phyloP scores from a whole-genome alignment of 1,139 yeast species.

The Kurtzmaniella natalensis region DNA sequence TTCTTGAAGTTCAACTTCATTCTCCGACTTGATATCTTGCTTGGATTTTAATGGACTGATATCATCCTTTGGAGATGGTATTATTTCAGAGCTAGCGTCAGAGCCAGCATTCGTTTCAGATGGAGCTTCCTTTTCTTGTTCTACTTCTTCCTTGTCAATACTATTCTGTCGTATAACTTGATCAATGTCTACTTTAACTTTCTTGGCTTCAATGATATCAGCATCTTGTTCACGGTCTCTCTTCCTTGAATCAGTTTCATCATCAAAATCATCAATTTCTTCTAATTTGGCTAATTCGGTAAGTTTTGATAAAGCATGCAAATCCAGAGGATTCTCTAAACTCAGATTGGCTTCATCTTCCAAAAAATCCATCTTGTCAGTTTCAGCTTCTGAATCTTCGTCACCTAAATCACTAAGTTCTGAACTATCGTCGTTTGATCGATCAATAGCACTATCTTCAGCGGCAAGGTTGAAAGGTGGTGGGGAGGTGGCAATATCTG shows the following conservation, averaged over 20 bases:
- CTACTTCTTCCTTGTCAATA: conserved; percentile 1
- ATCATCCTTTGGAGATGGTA: too few relatives aligned
- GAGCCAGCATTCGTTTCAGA: background rate
- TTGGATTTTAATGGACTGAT: too few relatives aligned
- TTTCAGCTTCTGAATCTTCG: conserved; percentile 72
- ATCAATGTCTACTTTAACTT: conserved; percentile 4
- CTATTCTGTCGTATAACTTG: background rate
- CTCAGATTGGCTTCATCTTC: conserved; percentile 29
- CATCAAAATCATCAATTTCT: conserved; percentile 27
- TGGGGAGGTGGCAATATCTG: conserved; percentile 40
- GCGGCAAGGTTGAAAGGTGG: conserved; percentile 30
- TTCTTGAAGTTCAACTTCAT: too few relatives aligned
- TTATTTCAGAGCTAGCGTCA: conserved; percentile 3
- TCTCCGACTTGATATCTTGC: too few relatives aligned
- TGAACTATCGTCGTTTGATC: conserved; percentile 35
- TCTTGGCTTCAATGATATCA: conserved; percentile 11
- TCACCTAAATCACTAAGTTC: conserved; percentile 58
- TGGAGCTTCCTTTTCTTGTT: background rate
- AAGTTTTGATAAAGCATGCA: conserved; percentile 35
- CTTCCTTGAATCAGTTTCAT: conserved; percentile 9
- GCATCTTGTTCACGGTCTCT: conserved; percentile 8
- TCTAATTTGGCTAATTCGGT: conserved; percentile 41
- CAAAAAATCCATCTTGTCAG: conserved; percentile 65
- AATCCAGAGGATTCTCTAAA: conserved; percentile 24
- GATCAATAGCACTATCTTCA: conserved; percentile 5